Evolutionary conservation across 1,284 basidiomycete genomes (phyloP).

Genomic region (Pseudozyma pruni): DNA sequence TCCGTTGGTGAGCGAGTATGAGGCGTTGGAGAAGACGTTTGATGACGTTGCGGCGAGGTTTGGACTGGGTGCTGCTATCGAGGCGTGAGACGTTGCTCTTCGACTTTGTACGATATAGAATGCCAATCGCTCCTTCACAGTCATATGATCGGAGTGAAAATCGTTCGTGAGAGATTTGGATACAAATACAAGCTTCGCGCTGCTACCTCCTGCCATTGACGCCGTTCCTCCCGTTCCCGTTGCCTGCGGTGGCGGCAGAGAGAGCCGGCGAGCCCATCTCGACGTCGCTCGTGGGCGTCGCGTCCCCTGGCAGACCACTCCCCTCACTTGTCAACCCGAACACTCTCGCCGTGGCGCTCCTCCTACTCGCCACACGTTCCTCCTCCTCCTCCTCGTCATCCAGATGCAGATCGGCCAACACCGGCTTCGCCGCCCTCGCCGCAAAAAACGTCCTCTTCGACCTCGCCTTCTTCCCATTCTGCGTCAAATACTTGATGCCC

Average conservation of each 20-base stretch:
- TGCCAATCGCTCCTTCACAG: background rate
- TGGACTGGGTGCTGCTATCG: constrained; percentile 14
- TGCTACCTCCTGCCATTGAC: constrained; percentile 22
- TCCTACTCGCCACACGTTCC: constrained; percentile 5
- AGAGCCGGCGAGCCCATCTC: constrained; percentile 43
- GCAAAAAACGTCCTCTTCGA: constrained; percentile 55
- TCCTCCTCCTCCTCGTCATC: constrained; percentile 26
- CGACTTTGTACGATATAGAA: constrained; percentile 1
- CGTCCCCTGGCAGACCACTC: constrained; percentile 18
- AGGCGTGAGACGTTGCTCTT: constrained; percentile 5
- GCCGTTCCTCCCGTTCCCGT: constrained; percentile 7
- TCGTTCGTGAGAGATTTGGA: no score
- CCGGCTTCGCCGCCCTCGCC: constrained; percentile 43
- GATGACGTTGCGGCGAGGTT: constrained; percentile 26
- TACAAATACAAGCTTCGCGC: constrained; percentile 33
- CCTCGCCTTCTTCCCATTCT: constrained; percentile 48
- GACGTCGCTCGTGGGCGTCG: constrained; percentile 37
- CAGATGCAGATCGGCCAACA: constrained; percentile 35
- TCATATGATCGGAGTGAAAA: no score
- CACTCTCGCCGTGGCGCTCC: constrained; percentile 6
- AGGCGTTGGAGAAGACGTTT: constrained; percentile 18
- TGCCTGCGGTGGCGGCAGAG: constrained; percentile 12
- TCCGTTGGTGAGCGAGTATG: constrained; percentile 29
- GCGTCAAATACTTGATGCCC: constrained; percentile 34
- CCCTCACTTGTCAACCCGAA: constrained; percentile 1